Percentiles rank a stretch among this genome's conserved stretches.
These are phyloP conservation scores for Naganishia sp. DNA, from an alignment of 1,284 basidiomycete genomes.

Conservation along the genomic window DNA sequence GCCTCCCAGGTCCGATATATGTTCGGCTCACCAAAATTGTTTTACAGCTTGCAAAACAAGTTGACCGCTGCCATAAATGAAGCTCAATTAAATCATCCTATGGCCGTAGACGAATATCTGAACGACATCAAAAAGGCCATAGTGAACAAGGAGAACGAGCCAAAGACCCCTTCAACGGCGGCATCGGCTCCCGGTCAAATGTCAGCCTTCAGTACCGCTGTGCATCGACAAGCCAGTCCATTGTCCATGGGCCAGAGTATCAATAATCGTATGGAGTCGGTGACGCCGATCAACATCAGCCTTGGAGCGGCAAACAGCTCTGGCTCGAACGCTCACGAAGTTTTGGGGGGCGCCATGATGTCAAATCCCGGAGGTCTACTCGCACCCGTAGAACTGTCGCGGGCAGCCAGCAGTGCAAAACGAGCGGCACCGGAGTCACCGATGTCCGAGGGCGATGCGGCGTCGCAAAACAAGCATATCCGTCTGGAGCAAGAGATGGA, in stretches of 20 bases:
- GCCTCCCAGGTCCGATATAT: too few species aligned
- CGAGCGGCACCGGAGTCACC: constrained; percentile 33
- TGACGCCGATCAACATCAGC: constrained; percentile 22
- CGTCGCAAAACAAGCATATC: constrained; percentile 31
- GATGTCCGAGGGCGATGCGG: constrained; percentile 2
- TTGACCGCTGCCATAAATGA: constrained; percentile 30
- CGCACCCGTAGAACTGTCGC: constrained; percentile 15
- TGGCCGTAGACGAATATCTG: constrained; percentile 32
- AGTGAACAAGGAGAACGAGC: constrained; percentile 31
- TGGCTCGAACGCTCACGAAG: constrained; percentile 9
- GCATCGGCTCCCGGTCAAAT: constrained; percentile 20
- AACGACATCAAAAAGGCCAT: constrained; percentile 33
- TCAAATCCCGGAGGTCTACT: neutral
- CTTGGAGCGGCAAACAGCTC: constrained; percentile 12
- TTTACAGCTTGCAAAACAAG: constrained; percentile 26
- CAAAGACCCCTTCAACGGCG: constrained; percentile 23
- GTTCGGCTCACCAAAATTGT: neutral
- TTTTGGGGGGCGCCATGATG: neutral
- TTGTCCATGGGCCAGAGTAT: constrained; percentile 6
- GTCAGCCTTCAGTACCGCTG: constrained; percentile 16
- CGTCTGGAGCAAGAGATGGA: constrained; percentile 26
- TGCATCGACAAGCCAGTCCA: constrained; percentile 21
- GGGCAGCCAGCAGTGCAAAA: constrained; percentile 27
- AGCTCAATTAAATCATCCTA: constrained; percentile 27
- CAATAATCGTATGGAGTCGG: constrained; percentile 21